phyloP scores from a whole-genome alignment of 1,139 yeast species.

The Yamadazyma oceani region DNA sequence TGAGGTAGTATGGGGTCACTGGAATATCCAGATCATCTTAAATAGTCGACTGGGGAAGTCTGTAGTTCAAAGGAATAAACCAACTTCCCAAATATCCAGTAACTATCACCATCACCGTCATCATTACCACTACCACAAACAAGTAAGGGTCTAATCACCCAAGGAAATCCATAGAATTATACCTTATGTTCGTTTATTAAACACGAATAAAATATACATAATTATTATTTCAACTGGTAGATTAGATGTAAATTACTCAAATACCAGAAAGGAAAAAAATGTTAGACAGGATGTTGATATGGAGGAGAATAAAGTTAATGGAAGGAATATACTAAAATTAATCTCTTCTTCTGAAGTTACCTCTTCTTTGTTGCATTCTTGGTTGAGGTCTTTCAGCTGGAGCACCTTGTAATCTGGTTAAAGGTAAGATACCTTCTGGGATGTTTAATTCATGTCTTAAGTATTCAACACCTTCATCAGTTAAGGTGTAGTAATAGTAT shows the following conservation, averaged over 20 bases:
- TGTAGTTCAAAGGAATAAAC: too few species aligned
- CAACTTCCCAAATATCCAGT: too few species aligned
- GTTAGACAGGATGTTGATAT: neutral
- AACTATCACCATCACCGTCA: too few species aligned
- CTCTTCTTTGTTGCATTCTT: constrained; percentile 46
- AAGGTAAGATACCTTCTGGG: constrained; percentile 98
- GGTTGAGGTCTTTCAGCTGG: constrained; percentile 77
- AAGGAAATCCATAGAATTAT: too few species aligned
- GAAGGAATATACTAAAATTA: constrained; percentile 21
- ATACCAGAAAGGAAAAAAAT: neutral
- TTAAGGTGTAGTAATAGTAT: constrained; percentile 99
- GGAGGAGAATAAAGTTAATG: constrained; percentile 1
- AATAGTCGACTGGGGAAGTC: too few species aligned
- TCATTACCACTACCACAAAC: too few species aligned
- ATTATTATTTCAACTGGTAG: constrained; percentile 7
- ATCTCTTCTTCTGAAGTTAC: constrained; percentile 49
- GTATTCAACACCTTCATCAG: constrained; percentile 99
- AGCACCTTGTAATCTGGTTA: constrained; percentile 95
- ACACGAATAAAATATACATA: constrained; percentile 19
- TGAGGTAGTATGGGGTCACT: too few species aligned
- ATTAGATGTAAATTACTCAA: constrained; percentile 9
- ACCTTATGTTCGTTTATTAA: constrained; percentile 17
- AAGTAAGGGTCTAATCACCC: too few species aligned
- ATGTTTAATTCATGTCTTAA: constrained; percentile 97
- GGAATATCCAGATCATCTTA: too few species aligned